These are phyloP conservation scores for Setaria italica DNA, from an alignment of 202 grass and related monocot species.

Conservation along the genomic window DNA sequence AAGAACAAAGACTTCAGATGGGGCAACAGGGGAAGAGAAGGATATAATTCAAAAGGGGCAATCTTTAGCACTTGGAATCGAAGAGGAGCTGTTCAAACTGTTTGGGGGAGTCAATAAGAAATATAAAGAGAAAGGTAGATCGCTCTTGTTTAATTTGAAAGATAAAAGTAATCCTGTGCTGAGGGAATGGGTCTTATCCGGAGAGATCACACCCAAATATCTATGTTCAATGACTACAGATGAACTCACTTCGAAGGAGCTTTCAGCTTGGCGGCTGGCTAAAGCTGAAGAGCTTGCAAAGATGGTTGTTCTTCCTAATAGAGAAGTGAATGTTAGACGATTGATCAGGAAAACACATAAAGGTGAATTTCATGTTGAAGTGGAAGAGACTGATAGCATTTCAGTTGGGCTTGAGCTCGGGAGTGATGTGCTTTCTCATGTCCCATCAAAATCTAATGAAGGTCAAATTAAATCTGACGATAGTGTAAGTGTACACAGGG, in stretches of 20 bases:
- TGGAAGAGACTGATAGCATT: conserved; percentile 66
- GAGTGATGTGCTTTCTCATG: conserved; percentile 29
- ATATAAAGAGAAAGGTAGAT: conserved; percentile 87
- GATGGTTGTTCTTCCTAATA: conserved; percentile 74
- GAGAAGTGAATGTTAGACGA: conserved; percentile 60
- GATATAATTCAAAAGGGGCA: conserved; percentile 41
- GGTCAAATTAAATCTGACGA: conserved; percentile 35
- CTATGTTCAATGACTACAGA: conserved; percentile 76
- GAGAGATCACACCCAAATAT: conserved; percentile 66
- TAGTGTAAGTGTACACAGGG: conserved; percentile 25
- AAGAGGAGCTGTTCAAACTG: conserved; percentile 75
- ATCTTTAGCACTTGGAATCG: conserved; percentile 63
- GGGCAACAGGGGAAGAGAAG: conserved; percentile 30
- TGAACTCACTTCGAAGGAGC: conserved; percentile 86
- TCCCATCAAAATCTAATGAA: conserved; percentile 45
- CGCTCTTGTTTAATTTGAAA: conserved; percentile 85
- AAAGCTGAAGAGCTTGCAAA: conserved; percentile 84
- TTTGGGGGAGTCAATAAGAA: conserved; percentile 86
- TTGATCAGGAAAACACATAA: conserved; percentile 88
- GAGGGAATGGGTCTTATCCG: conserved; percentile 69
- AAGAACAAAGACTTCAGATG: conserved; percentile 49
- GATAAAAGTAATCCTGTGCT: conserved; percentile 73
- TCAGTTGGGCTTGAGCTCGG: conserved; percentile 50
- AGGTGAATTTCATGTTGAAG: conserved; percentile 82
- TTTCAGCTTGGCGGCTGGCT: conserved; percentile 75